Evolutionary conservation across 1,139 yeast species (phyloP).

Genomic region (Kazachstania sp.): DNA sequence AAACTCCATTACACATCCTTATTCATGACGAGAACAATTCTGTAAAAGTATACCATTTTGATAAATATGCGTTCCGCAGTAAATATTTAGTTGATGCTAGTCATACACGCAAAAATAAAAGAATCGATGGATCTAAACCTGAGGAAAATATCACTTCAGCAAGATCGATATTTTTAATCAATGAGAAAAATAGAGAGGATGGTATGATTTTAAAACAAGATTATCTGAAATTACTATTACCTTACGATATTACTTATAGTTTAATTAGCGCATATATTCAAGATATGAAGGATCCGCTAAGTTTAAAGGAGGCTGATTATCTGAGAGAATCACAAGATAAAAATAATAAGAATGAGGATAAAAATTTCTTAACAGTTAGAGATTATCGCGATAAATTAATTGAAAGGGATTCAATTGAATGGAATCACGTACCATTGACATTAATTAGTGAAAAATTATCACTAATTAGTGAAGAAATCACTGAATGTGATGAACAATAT

Average conservation of each 20-base stretch:
- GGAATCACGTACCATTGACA: slow-evolving; percentile 16
- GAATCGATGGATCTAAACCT: no score
- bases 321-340: slow-evolving; percentile 10
- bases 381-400: slow-evolving; percentile 30
- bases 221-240: slow-evolving; percentile 36
- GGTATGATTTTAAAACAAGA: slow-evolving; percentile 29
- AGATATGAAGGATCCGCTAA: slow-evolving; percentile 29
- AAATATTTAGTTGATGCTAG: slow-evolving; percentile 3
- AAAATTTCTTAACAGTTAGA: slow-evolving; percentile 28
- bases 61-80: slow-evolving; percentile 1
- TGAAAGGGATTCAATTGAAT: slow-evolving; percentile 18
- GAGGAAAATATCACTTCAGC: slow-evolving; percentile 18
- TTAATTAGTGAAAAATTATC: slow-evolving; percentile 28
- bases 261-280: slow-evolving; percentile 35
- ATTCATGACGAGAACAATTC: slow-evolving; percentile 8
- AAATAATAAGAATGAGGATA: slow-evolving; percentile 3
- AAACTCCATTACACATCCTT: slow-evolving; percentile 14
- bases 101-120: no score
- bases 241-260: slow-evolving; percentile 36
- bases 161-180: slow-evolving; percentile 32
- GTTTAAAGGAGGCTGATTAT: slow-evolving; percentile 17
- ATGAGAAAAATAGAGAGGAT: slow-evolving; percentile 24
- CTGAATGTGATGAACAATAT: slow-evolving; percentile 42
- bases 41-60: slow-evolving; percentile 22
- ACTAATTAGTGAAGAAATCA: slow-evolving; percentile 38